phyloP scores from a whole-genome alignment of 2,329 filamentous ascomycete species.

The Fusarium sp. region DNA sequence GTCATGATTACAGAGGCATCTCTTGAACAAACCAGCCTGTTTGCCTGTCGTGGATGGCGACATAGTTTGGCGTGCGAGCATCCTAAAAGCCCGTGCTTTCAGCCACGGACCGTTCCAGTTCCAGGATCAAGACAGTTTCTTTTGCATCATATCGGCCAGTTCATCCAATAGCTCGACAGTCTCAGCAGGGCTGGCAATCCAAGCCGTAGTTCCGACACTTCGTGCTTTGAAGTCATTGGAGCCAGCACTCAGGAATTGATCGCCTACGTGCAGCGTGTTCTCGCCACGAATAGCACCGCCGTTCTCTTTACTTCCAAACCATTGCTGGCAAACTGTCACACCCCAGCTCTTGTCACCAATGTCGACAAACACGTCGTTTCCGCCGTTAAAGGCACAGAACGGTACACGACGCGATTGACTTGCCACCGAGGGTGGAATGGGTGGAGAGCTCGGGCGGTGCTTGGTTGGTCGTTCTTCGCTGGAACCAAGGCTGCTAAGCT shows the following conservation, averaged over 20 bases:
- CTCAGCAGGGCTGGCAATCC: constrained; percentile 93
- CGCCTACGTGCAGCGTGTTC: constrained; percentile 91
- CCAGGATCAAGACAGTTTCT: constrained; percentile 45
- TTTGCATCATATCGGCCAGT: constrained; percentile 67
- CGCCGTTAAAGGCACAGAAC: constrained; percentile 98
- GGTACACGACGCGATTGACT: constrained; percentile 65
- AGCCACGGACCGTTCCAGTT: not conserved
- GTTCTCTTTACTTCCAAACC: constrained; percentile 71
- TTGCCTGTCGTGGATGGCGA: not conserved
- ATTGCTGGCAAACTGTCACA: constrained; percentile 89
- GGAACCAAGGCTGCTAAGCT: constrained; percentile 72
- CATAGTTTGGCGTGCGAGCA: not conserved
- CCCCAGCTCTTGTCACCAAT: constrained; percentile 99
- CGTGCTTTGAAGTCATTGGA: constrained; percentile 98
- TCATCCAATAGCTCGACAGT: constrained; percentile 92
- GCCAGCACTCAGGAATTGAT: constrained; percentile 94
- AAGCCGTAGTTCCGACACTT: constrained; percentile 91
- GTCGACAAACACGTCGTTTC: constrained; percentile 97
- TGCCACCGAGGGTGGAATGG: constrained; percentile 25
- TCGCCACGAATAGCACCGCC: constrained; percentile 69
- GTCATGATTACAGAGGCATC: not conserved
- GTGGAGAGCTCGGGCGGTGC: constrained; percentile 33
- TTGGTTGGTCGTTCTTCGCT: constrained; percentile 45
- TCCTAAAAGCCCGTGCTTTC: not conserved
- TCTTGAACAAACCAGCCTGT: not conserved